Conservation (phyloP, 2,329 filamentous ascomycete genomes). For the Paecilomyces dactylethromorphus region DNA sequence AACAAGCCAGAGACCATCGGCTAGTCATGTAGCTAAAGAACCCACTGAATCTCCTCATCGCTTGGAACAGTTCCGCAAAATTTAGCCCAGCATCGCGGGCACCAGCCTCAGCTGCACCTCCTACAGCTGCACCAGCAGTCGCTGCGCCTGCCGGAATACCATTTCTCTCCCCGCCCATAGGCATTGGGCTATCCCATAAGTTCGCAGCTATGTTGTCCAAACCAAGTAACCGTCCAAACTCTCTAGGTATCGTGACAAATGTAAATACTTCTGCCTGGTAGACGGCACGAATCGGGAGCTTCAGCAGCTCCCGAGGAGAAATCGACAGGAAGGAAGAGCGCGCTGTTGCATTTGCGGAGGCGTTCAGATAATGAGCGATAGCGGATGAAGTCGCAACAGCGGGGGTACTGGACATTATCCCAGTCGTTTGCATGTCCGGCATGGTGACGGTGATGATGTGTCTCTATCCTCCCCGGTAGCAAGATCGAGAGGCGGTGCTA, state of each 20-base stretch:
- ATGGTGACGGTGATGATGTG: slow-evolving; percentile 10
- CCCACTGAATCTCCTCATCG: slow-evolving; percentile 66
- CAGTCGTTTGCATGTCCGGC: slow-evolving; percentile 15
- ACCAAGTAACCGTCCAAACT: slow-evolving; percentile 22
- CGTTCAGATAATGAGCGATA: slow-evolving; percentile 13
- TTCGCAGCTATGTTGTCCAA: slow-evolving; percentile 19
- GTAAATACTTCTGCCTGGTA: slow-evolving; percentile 29
- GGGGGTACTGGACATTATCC: slow-evolving; percentile 14
- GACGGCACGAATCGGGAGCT: slow-evolving; percentile 30
- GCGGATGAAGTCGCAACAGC: slow-evolving; percentile 9
- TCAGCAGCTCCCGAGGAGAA: slow-evolving; percentile 25
- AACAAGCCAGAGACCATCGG: slow-evolving; percentile 84
- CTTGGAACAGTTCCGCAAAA: slow-evolving; percentile 41
- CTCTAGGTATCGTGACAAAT: slow-evolving; percentile 27
- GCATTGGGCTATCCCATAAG: slow-evolving; percentile 16
- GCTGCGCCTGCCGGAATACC: slow-evolving; percentile 28
- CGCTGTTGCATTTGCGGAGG: slow-evolving; percentile 12
- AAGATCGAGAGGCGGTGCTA: neutral
- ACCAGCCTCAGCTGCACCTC: slow-evolving; percentile 26
- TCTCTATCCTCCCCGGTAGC: neutral
- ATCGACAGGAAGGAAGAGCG: slow-evolving; percentile 16
- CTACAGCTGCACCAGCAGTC: slow-evolving; percentile 26
- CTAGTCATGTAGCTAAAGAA: slow-evolving; percentile 87
- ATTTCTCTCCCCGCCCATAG: slow-evolving; percentile 23
- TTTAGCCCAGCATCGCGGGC: slow-evolving; percentile 28